Conservation (phyloP, 2,329 filamentous ascomycete genomes). For the Penicillium brasilianum region DNA sequence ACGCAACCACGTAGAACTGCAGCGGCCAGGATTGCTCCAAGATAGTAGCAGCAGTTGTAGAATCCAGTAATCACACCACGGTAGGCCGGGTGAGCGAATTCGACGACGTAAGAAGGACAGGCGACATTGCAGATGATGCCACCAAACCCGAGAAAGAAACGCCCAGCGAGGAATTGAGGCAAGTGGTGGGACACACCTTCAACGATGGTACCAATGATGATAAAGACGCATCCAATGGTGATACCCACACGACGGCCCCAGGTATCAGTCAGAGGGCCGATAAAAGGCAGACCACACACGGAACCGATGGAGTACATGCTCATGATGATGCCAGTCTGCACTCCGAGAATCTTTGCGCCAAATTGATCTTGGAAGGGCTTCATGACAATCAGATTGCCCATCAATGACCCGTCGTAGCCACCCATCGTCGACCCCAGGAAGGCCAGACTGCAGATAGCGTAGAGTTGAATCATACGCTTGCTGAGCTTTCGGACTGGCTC, state of each 20-base stretch:
- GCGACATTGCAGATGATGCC: constrained; percentile 64
- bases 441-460: constrained; percentile 27
- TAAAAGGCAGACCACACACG: constrained; percentile 38
- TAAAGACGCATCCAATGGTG: constrained; percentile 40
- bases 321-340: constrained; percentile 31
- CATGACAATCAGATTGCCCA: constrained; percentile 59
- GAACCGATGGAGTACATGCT: constrained; percentile 1
- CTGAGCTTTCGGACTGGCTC: not conserved
- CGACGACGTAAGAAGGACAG: constrained; percentile 14
- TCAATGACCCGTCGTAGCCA: constrained; percentile 64
- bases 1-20: constrained; percentile 59
- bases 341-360: constrained; percentile 47
- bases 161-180: constrained; percentile 59
- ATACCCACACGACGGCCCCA: constrained; percentile 54
- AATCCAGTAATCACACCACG: constrained; percentile 66
- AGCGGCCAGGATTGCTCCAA: constrained; percentile 59
- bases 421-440: constrained; percentile 60
- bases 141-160: constrained; percentile 60
- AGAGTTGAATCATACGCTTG: constrained; percentile 4
- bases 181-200: constrained; percentile 51
- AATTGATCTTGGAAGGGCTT: constrained; percentile 51
- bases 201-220: constrained; percentile 49
- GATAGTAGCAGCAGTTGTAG: constrained; percentile 57
- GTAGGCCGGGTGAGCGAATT: constrained; percentile 60
- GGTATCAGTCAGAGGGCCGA: constrained; percentile 53